Conservation (phyloP, 352 stramenopile genomes). For the Phytophthora meadii region DNA sequence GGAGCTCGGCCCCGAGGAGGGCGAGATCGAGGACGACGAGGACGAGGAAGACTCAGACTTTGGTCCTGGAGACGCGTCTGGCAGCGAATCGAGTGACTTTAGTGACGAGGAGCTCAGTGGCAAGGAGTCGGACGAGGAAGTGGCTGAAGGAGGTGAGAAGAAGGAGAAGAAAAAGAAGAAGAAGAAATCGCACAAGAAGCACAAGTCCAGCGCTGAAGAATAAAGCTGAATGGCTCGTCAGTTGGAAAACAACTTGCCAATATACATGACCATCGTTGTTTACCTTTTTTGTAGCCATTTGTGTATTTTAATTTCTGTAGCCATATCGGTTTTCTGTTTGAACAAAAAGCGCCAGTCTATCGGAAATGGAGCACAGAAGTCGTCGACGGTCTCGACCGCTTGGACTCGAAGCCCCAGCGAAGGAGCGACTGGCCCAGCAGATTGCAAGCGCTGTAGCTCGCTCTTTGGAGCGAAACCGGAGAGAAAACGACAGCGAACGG, state of each 20-base stretch:
- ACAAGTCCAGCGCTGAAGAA: conserved; percentile 42
- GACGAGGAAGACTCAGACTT: conserved; percentile 95
- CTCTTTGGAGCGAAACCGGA: conserved; percentile 27
- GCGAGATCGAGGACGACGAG: conserved; percentile 92
- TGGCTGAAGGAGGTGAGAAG: conserved; percentile 45
- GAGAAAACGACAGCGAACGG: background rate
- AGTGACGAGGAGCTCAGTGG: conserved; percentile 84
- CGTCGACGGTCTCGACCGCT: conserved; percentile 17
- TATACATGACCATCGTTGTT: conserved; percentile 8
- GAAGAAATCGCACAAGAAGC: conserved; percentile 79
- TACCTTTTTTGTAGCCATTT: background rate
- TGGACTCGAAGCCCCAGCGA: conserved; percentile 24
- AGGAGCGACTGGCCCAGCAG: conserved; percentile 22
- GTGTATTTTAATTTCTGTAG: conserved; percentile 9
- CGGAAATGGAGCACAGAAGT: conserved; percentile 2
- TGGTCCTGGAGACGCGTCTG: conserved; percentile 76
- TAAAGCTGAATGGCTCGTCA: conserved; percentile 16
- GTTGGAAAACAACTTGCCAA: background rate
- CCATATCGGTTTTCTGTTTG: conserved; percentile 18
- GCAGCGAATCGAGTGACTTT: conserved; percentile 80
- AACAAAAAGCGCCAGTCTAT: conserved; percentile 7
- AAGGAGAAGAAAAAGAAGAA: conserved; percentile 77
- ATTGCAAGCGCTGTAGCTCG: conserved; percentile 37
- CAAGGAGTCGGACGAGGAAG: conserved; percentile 73
- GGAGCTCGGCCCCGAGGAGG: conserved; percentile 79